Evolutionary conservation across 192 early-diverging fungal species (phyloP), one percentile per base, ranked within the genome.

Genomic region (Linnemannia elongata): DNA sequence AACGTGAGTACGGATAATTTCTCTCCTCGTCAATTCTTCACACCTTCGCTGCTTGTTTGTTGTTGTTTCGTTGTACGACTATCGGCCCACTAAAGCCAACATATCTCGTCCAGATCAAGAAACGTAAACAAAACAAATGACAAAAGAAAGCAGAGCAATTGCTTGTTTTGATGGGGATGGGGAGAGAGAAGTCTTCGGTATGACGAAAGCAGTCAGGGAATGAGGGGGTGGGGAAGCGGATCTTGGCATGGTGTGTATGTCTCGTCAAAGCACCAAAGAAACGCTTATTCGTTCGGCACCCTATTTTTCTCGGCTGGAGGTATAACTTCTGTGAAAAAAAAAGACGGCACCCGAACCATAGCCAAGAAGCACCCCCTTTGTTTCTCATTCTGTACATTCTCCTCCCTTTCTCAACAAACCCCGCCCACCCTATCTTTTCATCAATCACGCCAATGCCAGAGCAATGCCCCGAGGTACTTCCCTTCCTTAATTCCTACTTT

Each of bases 1-100:
- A 73, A 73, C 72, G 44, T 73, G 44, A 73, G 42, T 45, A 73
- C 72, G 72, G 72, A 73, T 73, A 47, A 33, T 47, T 73, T 45
- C 39, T 45, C 27, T n/a, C 71, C 27, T 1, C 38, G 6, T 38
- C 30, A 41, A 8, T 22, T 41, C 38, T 41, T 39, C 36, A 39
- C 69, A 12, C 1, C 7, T 45, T 45, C 44, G 10, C 44, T 45
- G 8, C 39, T 72, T 39, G 33, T 10, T n/a, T 45, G 6, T 72
- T 17, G 5, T 45, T 72, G 8, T 44, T 45, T 49, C 42, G 4
- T 73, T 73, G 22, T 66, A 12, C 60, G 3, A 66, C 60, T 66
- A 27, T 33, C 60, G 60, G 60, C 60, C 60, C 30, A 66, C 49
- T 52, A 52, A 52, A 22, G 20, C 12, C 12, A 5, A 15, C 47